Base-by-base conservation (phyloP, 768 basidiomycete genomes). In the Hypsizygus marmoreus region DNA sequence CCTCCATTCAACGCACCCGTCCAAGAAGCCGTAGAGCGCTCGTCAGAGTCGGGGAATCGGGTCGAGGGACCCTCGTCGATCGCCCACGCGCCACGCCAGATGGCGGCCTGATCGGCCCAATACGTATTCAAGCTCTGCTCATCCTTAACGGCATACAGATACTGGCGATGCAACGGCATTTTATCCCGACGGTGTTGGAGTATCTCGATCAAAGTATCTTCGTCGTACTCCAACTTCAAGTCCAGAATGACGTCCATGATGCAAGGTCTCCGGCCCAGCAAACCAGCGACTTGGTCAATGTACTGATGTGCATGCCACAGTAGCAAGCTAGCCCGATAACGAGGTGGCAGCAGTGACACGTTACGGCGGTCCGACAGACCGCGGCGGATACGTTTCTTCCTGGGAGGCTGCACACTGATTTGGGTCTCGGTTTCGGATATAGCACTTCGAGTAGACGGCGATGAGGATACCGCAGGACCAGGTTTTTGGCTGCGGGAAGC, bases 181-280 rank as follows among this genome's bases (percentile, higher is more conserved):
- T 14, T 14, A 13, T 41, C 31, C 34, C 47, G 43, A 25, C 22
- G 29, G 37, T 50, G 52, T 43, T 59, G 63, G 31, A 54, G 31
- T 44, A 64, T 53, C 28, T 63, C 61, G 40, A 64, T 59, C 50
- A 62, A 43, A 45, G 55, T 45, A 48, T 69, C 64, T 49, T 66
- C 61, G 45, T 61, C 46, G 54, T 53, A 54, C 39, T 58, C 56
- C 50, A 49, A 63, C 53, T 61, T 62, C 30, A 70, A 60, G 51
- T 74, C 74, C 45, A 80, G 64, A 49, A 78, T 61, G 45, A 75
- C 56, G 55, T 77, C 76, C 76, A 76, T 79, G 50, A 74, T 61
- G 29, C 60, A 74, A 52, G 61, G 65, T 36, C 51, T 65, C 24
- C 58, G 63, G 41, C 68, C 61, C 50, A 57, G 55, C 53, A 56